Base-by-base conservation (phyloP, 2,329 filamentous ascomycete species). In the Aspergillus texensis region DNA sequence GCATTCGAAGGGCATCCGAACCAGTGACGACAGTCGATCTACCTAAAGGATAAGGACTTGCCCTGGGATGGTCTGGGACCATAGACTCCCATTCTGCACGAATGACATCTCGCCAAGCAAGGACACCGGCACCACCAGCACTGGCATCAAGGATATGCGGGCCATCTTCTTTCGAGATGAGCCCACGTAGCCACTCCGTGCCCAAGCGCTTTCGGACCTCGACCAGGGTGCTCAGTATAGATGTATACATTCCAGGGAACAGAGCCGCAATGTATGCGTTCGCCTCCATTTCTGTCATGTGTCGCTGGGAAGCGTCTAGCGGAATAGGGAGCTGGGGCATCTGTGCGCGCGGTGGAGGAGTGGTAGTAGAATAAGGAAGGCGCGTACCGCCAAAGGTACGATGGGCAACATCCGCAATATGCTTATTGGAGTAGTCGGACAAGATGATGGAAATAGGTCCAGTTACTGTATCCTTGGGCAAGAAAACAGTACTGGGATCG, bases 21-120 rank as follows among this genome's bases (percentile, higher is more conserved):
- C 89, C 93, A 2, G 91, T 88, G 3, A 98, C 80, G 1, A 96
- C 93, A 0, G 92, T 94, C 60, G 91, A 90, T 75, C 90, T 93
- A 1, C 92, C 91, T 3, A 82, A 71, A 28, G 77, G 75, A 6
- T 82, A 75, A 0, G 78, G 74, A 1, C 78, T 82, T 14, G 75
- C 77, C 32, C 78, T 75, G 4, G 77, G 72, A 28, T 76, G 73
- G 53, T 77, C 74, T n/a, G 78, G 74, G 57, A 78, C 85, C 79
- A 94, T 85, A 0, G 89, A 74, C 59, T 91, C 88, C 89, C 91
- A 96, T 74, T 98, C 94, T 0, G 94, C 90, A 65, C 88, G 84
- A 16, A 96, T 71, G 11, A 98, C 83, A 68, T 94, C 89, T 68
- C 87, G 81, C 81, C 87, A 89, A 30, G 88, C 88, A 12, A 89